Conservation (phyloP, 2,329 filamentous ascomycete genomes). For the Zarea fungicola region DNA sequence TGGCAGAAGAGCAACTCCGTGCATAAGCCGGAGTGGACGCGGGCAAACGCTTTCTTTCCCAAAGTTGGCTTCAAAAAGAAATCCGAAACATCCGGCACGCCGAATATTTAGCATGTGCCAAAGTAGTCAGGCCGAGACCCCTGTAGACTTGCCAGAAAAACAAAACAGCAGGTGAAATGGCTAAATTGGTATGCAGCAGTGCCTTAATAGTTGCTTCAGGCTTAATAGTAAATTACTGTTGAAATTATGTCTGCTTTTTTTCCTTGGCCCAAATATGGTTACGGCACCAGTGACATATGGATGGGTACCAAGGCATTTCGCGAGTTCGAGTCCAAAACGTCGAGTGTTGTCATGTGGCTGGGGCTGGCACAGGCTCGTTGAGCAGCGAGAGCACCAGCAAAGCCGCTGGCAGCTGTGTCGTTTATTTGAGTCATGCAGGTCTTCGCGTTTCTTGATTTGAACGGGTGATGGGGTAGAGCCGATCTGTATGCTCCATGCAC, state of each 20-base stretch:
- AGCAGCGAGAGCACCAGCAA: too few relatives aligned
- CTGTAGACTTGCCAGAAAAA: neutral
- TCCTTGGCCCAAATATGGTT: too few relatives aligned
- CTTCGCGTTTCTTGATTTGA: too few relatives aligned
- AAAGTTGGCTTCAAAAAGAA: neutral
- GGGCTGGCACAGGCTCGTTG: neutral
- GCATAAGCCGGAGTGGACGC: too few relatives aligned
- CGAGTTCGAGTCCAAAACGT: neutral
- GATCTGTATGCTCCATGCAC: neutral
- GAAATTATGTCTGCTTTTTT: neutral
- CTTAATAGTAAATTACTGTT: neutral
- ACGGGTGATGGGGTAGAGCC: neutral
- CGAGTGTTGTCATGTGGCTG: neutral
- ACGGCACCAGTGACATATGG: too few relatives aligned
- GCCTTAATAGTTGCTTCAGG: neutral
- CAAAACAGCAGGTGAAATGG: neutral
- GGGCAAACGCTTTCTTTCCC: neutral
- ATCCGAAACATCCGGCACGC: constrained; percentile 7
- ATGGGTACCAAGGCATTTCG: too few relatives aligned
- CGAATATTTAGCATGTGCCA: constrained; percentile 8
- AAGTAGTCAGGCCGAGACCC: neutral
- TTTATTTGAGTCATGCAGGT: neutral
- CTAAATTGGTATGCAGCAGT: neutral
- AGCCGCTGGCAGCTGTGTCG: neutral
- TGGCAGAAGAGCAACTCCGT: too few relatives aligned